These are phyloP conservation scores for Scutellaria minor DNA, from an alignment of 257 asterid species.

Conservation along the genomic window DNA sequence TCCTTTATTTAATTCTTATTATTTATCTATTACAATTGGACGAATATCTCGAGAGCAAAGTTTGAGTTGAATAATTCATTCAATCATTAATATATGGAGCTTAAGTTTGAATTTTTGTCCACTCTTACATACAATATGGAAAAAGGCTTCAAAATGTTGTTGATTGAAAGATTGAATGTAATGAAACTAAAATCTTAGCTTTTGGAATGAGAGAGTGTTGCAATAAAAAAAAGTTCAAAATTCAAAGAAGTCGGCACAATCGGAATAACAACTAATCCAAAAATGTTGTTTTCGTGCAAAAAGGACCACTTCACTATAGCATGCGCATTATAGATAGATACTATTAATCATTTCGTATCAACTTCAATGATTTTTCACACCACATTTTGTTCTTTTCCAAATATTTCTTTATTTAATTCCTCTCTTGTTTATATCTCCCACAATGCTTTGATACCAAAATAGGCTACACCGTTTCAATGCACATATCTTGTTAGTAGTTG, in stretches of 20 bases:
- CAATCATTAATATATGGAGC: too few species aligned
- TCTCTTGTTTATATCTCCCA: neutral
- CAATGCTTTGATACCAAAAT: neutral
- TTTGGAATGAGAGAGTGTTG: neutral
- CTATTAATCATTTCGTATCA: constrained; percentile 39
- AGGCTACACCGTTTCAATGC: too few species aligned
- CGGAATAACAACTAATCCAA: constrained; percentile 18
- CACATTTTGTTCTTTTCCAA: constrained; percentile 12
- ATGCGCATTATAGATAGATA: constrained; percentile 24
- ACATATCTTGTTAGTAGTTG: too few species aligned
- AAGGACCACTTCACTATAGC: constrained; percentile 38
- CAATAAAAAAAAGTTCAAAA: constrained; percentile 19
- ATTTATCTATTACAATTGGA: too few species aligned
- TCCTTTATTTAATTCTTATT: too few species aligned
- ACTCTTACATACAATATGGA: too few species aligned
- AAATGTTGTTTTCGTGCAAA: constrained; percentile 36
- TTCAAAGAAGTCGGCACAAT: constrained; percentile 34
- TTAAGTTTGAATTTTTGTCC: too few species aligned
- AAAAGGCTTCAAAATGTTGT: too few species aligned
- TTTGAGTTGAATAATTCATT: too few species aligned
- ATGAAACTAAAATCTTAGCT: neutral
- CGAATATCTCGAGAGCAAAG: too few species aligned
- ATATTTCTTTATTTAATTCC: neutral
- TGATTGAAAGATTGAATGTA: too few species aligned
- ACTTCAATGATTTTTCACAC: constrained; percentile 4